Conservation (phyloP, 108 stramenopile species). For the Nitzschia sp. region DNA sequence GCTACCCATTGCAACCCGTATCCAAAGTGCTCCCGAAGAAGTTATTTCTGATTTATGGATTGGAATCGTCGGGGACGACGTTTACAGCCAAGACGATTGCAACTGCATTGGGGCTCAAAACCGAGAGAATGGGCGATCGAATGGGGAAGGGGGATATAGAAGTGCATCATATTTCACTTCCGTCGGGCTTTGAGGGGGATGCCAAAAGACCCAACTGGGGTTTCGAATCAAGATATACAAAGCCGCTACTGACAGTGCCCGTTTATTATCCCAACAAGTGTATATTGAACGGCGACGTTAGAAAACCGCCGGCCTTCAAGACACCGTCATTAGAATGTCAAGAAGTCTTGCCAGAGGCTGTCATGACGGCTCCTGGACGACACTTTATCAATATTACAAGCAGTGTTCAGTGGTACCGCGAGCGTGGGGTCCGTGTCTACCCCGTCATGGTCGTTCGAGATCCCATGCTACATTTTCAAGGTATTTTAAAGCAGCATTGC, state of each 20-base stretch:
- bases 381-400: slow-evolving; percentile 49
- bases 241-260: no score
- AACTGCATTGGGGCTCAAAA: no score
- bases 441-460: slow-evolving; percentile 45
- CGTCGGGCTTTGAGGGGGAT: no score
- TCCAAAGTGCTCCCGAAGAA: no score
- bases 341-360: background rate
- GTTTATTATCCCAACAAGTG: background rate
- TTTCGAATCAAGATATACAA: no score
- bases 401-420: slow-evolving; percentile 46
- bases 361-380: slow-evolving; percentile 1
- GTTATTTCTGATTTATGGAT: no score
- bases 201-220: no score
- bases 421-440: slow-evolving; percentile 41
- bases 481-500: slow-evolving; percentile 19
- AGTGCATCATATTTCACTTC: no score
- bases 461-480: slow-evolving; percentile 30
- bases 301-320: background rate
- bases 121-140: no score
- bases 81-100: no score
- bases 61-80: no score
- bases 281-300: background rate
- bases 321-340: background rate
- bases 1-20: background rate
- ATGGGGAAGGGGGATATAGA: background rate